Evolutionary conservation across 2,329 filamentous ascomycete genomes (phyloP).

Genomic region (Xylariaceae sp.): DNA sequence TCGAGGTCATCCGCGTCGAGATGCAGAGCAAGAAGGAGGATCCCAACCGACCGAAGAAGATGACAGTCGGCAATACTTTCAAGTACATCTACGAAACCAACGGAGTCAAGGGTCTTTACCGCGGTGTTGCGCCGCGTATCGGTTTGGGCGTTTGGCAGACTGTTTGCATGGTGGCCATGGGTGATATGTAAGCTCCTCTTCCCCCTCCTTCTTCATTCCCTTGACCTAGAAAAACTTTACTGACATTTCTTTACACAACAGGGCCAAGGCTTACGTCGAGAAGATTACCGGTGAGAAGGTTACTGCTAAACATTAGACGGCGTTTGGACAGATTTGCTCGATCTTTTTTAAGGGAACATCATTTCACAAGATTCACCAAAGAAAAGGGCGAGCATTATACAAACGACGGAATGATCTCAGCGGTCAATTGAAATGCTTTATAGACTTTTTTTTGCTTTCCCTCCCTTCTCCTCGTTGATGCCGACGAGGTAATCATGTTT

Average conservation of each 20-base stretch:
- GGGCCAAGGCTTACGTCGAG: constrained; percentile 65
- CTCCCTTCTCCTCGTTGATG: too few relatives aligned
- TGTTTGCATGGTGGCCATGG: constrained; percentile 98
- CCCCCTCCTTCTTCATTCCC: background rate
- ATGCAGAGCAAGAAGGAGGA: constrained; percentile 99
- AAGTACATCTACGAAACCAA: constrained; percentile 88
- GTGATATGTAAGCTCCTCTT: constrained; percentile 75
- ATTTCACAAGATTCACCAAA: too few relatives aligned
- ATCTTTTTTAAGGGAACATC: constrained; percentile 15
- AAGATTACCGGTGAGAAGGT: constrained; percentile 61
- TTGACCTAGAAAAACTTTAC: constrained; percentile 16
- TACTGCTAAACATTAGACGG: constrained; percentile 63
- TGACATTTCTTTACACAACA: constrained; percentile 33
- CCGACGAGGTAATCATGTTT: too few relatives aligned
- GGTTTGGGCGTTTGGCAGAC: constrained; percentile 98
- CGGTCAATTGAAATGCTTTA: constrained; percentile 9
- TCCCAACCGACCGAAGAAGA: constrained; percentile 96
- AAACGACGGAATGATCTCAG: constrained; percentile 10
- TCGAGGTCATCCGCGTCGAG: constrained; percentile 98
- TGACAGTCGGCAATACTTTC: constrained; percentile 86
- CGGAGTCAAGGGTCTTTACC: constrained; percentile 88
- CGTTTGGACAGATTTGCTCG: constrained; percentile 28
- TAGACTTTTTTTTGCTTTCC: too few relatives aligned
- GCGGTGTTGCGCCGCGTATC: constrained; percentile 89
- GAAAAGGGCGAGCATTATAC: constrained; percentile 13